Base-by-base conservation (phyloP, 2,329 filamentous ascomycete genomes). In the Huntiella abstrusa region DNA sequence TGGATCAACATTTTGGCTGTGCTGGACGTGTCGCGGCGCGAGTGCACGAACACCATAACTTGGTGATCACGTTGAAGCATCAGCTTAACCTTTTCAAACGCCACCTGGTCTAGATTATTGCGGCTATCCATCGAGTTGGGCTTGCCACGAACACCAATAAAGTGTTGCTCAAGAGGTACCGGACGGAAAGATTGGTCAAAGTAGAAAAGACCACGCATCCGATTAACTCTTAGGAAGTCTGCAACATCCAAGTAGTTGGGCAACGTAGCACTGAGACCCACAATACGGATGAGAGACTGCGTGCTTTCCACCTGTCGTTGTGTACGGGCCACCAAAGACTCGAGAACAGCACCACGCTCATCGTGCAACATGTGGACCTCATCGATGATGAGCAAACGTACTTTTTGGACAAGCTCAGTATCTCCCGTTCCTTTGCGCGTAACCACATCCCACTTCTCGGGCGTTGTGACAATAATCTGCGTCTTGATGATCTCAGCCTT, bases 321-420 rank as follows among this genome's bases (percentile, higher is more conserved):
- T 0, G 92, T 99, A 55, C 91, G 76, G 8, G 91, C 91, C 12
- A 98, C 92, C 16, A 99, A 69, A 4, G 88, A 95, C 59, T 99
- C 91, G 22, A 99, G 71, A 0, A 98, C 92, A 10, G 92, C 86
- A 57, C 91, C 91, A 59, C 91, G 78, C 61, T 96, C 91, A 59
- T 98, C 91, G 56, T 98, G 92, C 55, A 98, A 78, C 92, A 98
- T 98, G 58, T 98, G 91, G 1, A 98, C 91, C 64, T 98, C 91
- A 60, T 98, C 91, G 52, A 98, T 96, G 56, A 98, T 96, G 50
- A 98, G 71, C 2, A 98, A 69, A 8, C 88, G 77, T 17, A 98
- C 91, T 59, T 98, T 98, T 56, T 98, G 91, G 11, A 98, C 92
- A 3, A 98, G 73, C 58, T 96, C 91, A 0, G 91, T 96, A 58